phyloP scores from a whole-genome alignment of 331 rosid species.

The Dryas integrifolia region DNA sequence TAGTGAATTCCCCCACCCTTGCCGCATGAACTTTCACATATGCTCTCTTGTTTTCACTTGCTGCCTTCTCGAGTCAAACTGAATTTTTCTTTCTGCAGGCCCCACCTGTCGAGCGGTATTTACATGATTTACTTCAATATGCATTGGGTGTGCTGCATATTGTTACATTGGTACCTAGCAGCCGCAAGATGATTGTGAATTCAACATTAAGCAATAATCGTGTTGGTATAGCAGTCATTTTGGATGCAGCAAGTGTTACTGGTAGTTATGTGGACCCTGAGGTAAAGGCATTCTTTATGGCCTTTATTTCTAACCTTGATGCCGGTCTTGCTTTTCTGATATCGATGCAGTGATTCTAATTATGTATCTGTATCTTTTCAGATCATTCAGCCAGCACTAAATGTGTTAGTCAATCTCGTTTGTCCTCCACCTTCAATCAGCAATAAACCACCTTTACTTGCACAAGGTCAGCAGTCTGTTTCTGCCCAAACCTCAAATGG shows the following conservation, averaged over 20 bases:
- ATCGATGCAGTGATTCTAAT: constrained; percentile 12
- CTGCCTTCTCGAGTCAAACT: neutral
- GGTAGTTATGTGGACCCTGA: constrained; percentile 87
- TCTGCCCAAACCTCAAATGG: constrained; percentile 57
- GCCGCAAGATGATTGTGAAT: constrained; percentile 90
- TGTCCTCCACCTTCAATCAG: constrained; percentile 99
- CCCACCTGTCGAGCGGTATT: constrained; percentile 89
- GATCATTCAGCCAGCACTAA: constrained; percentile 94
- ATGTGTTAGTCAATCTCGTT: constrained; percentile 90
- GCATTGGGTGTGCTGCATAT: constrained; percentile 94
- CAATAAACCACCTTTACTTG: constrained; percentile 61
- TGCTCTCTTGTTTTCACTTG: neutral
- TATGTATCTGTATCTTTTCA: constrained; percentile 41
- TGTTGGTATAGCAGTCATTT: constrained; percentile 81
- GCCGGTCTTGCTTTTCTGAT: constrained; percentile 15
- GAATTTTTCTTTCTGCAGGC: constrained; percentile 55
- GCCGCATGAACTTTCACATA: neutral
- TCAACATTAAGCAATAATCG: constrained; percentile 87
- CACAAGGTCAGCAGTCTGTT: constrained; percentile 69
- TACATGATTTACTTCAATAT: constrained; percentile 95
- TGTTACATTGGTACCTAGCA: constrained; percentile 84
- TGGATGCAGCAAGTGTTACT: constrained; percentile 93
- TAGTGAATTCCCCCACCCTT: neutral
- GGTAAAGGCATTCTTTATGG: constrained; percentile 42
- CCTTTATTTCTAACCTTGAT: constrained; percentile 12